Conservation (phyloP, 805 yeast genomes). For the Yamadazyma sp. region DNA sequence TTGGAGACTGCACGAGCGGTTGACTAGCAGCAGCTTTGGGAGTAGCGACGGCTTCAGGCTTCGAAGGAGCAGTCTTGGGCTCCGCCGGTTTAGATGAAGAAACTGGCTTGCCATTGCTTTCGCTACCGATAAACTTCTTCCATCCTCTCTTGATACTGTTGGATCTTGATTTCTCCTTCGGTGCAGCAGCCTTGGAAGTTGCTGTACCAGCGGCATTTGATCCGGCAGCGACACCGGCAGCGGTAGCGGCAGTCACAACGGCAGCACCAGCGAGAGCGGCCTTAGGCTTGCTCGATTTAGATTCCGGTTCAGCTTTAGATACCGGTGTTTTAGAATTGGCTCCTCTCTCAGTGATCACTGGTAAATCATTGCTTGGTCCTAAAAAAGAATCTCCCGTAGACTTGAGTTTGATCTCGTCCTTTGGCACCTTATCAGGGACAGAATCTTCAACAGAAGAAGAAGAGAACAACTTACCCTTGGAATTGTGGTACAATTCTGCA, state of each 20-base stretch:
- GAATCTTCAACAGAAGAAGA: constrained; percentile 12
- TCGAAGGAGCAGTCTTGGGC: background rate
- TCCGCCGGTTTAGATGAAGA: constrained; percentile 1
- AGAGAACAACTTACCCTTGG: constrained; percentile 12
- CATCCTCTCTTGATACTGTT: constrained; percentile 15
- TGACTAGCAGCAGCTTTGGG: no score
- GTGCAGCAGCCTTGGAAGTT: background rate
- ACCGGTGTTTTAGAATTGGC: constrained; percentile 13
- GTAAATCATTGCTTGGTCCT: constrained; percentile 32
- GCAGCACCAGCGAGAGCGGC: constrained; percentile 13
- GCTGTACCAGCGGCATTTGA: constrained; percentile 13
- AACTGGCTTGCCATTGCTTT: background rate
- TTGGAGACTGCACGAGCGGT: constrained; percentile 6
- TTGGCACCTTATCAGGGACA: constrained; percentile 16
- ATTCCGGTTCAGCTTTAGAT: constrained; percentile 5
- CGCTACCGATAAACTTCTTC: constrained; percentile 10
- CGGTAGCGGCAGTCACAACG: constrained; percentile 18
- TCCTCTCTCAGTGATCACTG: constrained; percentile 22
- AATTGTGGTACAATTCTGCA: constrained; percentile 20
- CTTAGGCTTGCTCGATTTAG: constrained; percentile 7
- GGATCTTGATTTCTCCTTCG: constrained; percentile 9
- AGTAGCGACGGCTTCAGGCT: background rate
- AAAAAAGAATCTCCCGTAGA: constrained; percentile 21
- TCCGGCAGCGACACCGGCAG: constrained; percentile 16
- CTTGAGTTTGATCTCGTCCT: constrained; percentile 11